These are phyloP conservation scores for Cladorrhinum sp. DNA, from an alignment of 2,329 filamentous ascomycete genomes.

Conservation along the genomic window DNA sequence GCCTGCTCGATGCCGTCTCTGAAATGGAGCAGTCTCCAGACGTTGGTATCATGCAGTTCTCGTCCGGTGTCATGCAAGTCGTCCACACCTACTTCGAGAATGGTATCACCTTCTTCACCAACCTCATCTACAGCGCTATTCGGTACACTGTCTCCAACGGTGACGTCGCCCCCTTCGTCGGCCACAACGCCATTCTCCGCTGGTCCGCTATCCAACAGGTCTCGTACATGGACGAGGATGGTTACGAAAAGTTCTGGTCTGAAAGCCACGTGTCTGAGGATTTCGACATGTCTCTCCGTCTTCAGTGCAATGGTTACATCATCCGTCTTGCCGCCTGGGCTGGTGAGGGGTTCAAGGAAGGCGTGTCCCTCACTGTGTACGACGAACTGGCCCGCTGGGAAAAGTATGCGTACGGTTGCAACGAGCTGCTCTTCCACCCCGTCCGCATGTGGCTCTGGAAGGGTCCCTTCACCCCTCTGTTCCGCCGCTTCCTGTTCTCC, in stretches of 20 bases:
- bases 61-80: conserved; percentile 76
- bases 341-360: conserved; percentile 76
- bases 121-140: conserved; percentile 74
- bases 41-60: conserved; percentile 76
- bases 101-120: conserved; percentile 69
- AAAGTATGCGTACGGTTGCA: conserved; percentile 82
- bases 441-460: conserved; percentile 68
- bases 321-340: conserved; percentile 72
- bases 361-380: conserved; percentile 79
- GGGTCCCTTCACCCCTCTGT: conserved; percentile 76
- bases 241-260: conserved; percentile 78
- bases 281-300: conserved; percentile 76
- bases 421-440: conserved; percentile 78
- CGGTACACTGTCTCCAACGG: conserved; percentile 74
- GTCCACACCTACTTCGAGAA: conserved; percentile 70
- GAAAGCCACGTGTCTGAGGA: conserved; percentile 78
- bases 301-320: conserved; percentile 70
- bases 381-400: conserved; percentile 84
- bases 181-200: conserved; percentile 74
- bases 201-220: conserved; percentile 75
- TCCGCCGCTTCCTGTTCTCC: conserved; percentile 69
- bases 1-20: conserved; percentile 72
- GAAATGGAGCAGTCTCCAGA: conserved; percentile 80
- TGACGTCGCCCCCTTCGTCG: conserved; percentile 75
- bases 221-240: conserved; percentile 65